phyloP scores from a whole-genome alignment of 2,329 filamentous ascomycete species.

The Cladosporium halotolerans region DNA sequence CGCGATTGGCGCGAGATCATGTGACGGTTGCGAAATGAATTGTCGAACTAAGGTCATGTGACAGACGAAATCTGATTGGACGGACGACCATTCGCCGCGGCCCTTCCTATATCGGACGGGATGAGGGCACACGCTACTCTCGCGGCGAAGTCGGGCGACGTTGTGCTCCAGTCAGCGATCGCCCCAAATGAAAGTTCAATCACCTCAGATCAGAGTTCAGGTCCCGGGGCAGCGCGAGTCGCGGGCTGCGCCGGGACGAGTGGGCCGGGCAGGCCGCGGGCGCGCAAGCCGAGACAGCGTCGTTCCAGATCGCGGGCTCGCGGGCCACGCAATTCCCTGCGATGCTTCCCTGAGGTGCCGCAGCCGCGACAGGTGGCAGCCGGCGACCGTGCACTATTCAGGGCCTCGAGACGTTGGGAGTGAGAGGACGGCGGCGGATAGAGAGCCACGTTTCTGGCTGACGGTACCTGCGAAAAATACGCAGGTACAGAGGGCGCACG shows the following conservation, averaged over 20 bases:
- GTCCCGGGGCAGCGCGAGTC: slow-evolving; percentile 5
- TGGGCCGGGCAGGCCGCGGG: neutral
- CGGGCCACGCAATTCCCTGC: slow-evolving; percentile 3
- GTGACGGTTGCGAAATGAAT: neutral
- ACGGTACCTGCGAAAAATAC: too few species aligned
- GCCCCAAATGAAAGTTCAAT: too few species aligned
- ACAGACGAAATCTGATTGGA: neutral
- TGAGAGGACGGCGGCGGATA: too few species aligned
- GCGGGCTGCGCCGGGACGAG: neutral
- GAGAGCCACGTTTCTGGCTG: too few species aligned
- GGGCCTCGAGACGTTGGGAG: too few species aligned
- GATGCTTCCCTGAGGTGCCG: neutral
- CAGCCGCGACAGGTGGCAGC: neutral
- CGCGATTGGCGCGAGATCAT: neutral
- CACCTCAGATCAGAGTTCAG: neutral
- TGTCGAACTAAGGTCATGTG: neutral
- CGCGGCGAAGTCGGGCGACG: too few species aligned
- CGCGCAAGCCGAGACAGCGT: slow-evolving; percentile 7
- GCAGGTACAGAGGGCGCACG: neutral
- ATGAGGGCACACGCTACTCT: too few species aligned
- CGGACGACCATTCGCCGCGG: neutral
- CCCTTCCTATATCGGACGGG: too few species aligned
- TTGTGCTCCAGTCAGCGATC: too few species aligned
- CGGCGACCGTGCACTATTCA: neutral
- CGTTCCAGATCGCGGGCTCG: slow-evolving; percentile 8